Conservation (phyloP, 208 protist species). For the Leishmania major region DNA sequence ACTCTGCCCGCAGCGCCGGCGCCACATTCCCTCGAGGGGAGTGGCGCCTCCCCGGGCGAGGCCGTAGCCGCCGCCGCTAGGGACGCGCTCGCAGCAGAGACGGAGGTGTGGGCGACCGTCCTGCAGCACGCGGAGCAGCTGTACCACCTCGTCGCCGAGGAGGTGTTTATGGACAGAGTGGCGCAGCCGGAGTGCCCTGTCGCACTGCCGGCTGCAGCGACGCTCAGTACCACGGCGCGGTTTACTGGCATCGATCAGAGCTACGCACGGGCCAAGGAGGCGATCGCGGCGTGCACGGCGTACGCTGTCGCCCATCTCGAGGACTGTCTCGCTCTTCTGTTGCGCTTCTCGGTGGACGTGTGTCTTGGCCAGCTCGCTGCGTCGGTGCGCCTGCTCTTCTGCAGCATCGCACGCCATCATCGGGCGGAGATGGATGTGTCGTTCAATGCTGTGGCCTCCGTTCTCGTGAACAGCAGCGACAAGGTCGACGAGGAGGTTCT, state of each 20-base stretch:
- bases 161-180: conserved; percentile 32
- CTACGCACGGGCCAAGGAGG: conserved; percentile 43
- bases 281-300: conserved; percentile 10
- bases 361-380: conserved; percentile 25
- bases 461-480: too few species aligned
- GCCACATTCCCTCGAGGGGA: background rate
- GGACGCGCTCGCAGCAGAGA: conserved; percentile 37
- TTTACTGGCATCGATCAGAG: conserved; percentile 65
- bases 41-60: background rate
- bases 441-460: background rate
- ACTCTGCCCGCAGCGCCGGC: conserved; percentile 5
- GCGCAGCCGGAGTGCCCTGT: background rate
- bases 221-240: conserved; percentile 47
- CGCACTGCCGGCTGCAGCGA: background rate
- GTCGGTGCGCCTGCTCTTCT: conserved; percentile 16
- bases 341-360: conserved; percentile 28
- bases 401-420: conserved; percentile 12
- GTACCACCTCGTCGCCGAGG: conserved; percentile 36
- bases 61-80: background rate
- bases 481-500: conserved; percentile 12
- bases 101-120: conserved; percentile 56
- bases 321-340: conserved; percentile 29
- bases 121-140: conserved; percentile 42
- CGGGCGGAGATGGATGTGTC: background rate
- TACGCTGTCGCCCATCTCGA: conserved; percentile 11